Evolutionary conservation across 1,284 basidiomycete genomes (phyloP).

Genomic region (Puccinia coronata): DNA sequence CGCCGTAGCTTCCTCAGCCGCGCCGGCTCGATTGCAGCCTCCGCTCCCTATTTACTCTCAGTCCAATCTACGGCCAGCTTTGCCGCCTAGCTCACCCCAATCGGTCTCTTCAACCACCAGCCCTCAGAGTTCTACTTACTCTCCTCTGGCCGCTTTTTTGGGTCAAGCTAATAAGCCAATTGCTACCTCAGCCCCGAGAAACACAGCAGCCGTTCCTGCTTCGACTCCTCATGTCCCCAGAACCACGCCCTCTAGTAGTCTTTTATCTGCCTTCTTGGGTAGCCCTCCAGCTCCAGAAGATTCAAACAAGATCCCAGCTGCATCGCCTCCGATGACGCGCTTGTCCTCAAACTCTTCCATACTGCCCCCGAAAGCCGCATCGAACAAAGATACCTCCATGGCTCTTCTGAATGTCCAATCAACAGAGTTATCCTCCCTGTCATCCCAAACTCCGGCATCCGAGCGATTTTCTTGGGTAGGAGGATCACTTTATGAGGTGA

Average conservation of each 20-base stretch:
- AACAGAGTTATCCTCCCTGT: background rate
- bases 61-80: background rate
- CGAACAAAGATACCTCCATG: background rate
- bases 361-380: background rate
- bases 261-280: slow-evolving; percentile 34
- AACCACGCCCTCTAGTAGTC: background rate
- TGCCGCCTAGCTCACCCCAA: background rate
- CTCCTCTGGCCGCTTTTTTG: slow-evolving; percentile 46
- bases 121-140: slow-evolving; percentile 28
- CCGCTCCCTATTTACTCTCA: background rate
- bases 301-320: background rate
- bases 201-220: background rate
- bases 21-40: slow-evolving; percentile 3
- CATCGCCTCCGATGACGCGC: background rate
- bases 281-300: background rate
- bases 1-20: background rate
- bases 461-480: background rate
- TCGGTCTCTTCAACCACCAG: background rate
- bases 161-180: slow-evolving; percentile 9
- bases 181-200: background rate
- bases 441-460: slow-evolving; percentile 2
- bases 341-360: background rate
- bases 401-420: background rate
- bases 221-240: background rate
- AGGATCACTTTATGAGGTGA: background rate